Evolutionary conservation across 2,329 filamentous ascomycete genomes (phyloP), one percentile per base, ranked within the genome.

Genomic region (Cladosporium sp.): DNA sequence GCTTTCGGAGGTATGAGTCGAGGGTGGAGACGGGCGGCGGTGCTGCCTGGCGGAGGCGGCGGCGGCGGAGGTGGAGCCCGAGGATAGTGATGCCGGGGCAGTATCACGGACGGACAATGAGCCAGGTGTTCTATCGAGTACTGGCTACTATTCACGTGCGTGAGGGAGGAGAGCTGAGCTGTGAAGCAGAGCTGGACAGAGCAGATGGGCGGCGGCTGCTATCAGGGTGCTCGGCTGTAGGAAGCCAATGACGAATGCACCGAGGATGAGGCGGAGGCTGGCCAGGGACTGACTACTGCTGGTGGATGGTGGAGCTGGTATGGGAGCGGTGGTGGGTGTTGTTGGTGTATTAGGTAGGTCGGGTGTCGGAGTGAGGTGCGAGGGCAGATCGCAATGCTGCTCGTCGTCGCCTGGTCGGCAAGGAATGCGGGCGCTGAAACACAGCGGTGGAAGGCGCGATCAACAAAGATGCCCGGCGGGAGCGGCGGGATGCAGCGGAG

Each of bases 381-480:
- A 28, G 12, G 49, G 49, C 62, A 59, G 63, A 59, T 64, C 24
- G 51, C 63, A 59, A 65, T 65, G 54, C 41, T 65, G 52, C 38
- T 65, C 41, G 44, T 59, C 57, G 63, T 65, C 63, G 63, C 63
- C 52, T 34, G 54, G 63, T 36, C 59, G 63, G 54, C 54, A 59
- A 65, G 57, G 63, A 65, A 65, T 65, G 63, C 63, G 63, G 63
- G 62, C 47, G 61, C 61, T 55, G 61, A 49, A 58, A 64, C 51
- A 64, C 61, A 59, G 49, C 51, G 34, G 24, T 11, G 63, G 63
- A 59, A 65, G 63, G 63, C 47, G 63, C 63, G 63, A 59, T 65
- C 63, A 62, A 65, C 55, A 61, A 54, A 65, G 64, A 51, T 34
- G 63, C 30, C 38, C 61, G 26, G 21, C 41, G 61, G 49, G 38